These are phyloP conservation scores for Stephanocyclus meneghinianus DNA, from an alignment of 352 stramenopile species.

Conservation along the genomic window DNA sequence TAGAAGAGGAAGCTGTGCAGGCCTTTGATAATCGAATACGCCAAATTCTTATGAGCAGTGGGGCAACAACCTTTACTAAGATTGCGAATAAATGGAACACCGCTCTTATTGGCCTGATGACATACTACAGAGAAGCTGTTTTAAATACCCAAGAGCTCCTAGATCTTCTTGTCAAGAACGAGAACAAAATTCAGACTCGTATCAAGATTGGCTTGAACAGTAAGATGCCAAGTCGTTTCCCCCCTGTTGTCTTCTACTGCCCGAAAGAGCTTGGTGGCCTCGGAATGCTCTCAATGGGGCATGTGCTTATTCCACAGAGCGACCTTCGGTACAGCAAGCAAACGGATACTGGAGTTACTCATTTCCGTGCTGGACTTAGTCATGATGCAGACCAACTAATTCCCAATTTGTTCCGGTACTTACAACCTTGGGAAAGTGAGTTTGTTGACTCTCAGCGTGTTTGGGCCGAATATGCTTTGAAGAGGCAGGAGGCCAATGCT, in stretches of 20 bases:
- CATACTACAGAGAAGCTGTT: constrained; percentile 98
- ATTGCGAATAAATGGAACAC: constrained; percentile 98
- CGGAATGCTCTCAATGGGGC: constrained; percentile 99
- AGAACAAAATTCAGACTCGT: constrained; percentile 99
- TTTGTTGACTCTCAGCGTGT: constrained; percentile 99
- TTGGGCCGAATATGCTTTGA: constrained; percentile 99
- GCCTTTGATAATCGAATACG: constrained; percentile 99
- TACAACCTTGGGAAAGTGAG: constrained; percentile 97
- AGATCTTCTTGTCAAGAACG: constrained; percentile 99
- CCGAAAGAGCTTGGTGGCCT: constrained; percentile 99
- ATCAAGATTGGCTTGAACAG: constrained; percentile 99
- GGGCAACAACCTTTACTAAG: constrained; percentile 99
- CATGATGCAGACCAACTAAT: constrained; percentile 99
- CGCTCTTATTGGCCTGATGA: constrained; percentile 92
- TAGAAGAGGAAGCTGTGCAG: constrained; percentile 92
- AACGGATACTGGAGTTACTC: constrained; percentile 97
- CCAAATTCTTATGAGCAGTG: constrained; percentile 99
- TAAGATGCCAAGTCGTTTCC: constrained; percentile 98
- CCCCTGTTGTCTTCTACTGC: constrained; percentile 99
- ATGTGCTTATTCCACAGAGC: constrained; percentile 99
- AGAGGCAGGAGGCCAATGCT: constrained; percentile 98
- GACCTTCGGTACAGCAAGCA: constrained; percentile 99
- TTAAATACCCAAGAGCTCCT: constrained; percentile 99
- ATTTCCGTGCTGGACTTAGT: constrained; percentile 94
- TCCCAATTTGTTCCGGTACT: constrained; percentile 98